phyloP scores from a whole-genome alignment of 306 rosid genomes.

The Trifolium fragiferum region DNA sequence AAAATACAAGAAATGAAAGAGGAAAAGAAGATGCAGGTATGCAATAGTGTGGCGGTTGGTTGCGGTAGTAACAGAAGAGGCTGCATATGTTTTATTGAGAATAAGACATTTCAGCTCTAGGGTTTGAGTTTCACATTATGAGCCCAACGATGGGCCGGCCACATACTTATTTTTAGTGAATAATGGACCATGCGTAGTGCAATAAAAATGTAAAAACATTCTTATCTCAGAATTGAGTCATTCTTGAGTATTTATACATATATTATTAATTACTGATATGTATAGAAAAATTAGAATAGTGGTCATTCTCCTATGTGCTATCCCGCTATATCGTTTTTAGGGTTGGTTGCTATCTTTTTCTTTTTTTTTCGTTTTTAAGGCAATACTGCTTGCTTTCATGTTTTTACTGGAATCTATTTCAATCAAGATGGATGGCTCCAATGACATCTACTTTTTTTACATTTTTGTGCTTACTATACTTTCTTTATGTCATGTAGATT shows the following conservation, averaged over 20 bases:
- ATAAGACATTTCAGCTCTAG: not conserved
- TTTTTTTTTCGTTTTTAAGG: not conserved
- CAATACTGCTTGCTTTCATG: conserved; percentile 22
- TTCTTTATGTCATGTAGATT: conserved; percentile 60
- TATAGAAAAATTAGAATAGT: not conserved
- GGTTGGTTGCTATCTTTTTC: not conserved
- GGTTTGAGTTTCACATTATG: conserved; percentile 6
- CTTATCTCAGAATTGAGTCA: not conserved
- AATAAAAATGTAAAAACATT: not conserved
- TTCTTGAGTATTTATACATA: not conserved
- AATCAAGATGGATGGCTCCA: conserved; percentile 16
- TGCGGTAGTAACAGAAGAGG: not conserved
- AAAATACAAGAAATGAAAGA: not conserved
- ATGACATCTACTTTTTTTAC: not conserved
- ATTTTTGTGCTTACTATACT: conserved; percentile 35
- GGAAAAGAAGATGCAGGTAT: not conserved
- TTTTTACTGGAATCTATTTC: conserved; percentile 30
- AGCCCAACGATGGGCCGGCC: not conserved
- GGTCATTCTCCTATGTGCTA: not conserved
- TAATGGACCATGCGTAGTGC: not conserved
- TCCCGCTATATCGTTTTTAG: not conserved
- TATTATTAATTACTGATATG: not conserved
- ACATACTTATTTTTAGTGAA: not conserved
- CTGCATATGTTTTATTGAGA: not conserved
- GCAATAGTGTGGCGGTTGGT: not conserved